Base-by-base conservation (phyloP, 2,329 filamentous ascomycete genomes). In the Cladosporium sp. region DNA sequence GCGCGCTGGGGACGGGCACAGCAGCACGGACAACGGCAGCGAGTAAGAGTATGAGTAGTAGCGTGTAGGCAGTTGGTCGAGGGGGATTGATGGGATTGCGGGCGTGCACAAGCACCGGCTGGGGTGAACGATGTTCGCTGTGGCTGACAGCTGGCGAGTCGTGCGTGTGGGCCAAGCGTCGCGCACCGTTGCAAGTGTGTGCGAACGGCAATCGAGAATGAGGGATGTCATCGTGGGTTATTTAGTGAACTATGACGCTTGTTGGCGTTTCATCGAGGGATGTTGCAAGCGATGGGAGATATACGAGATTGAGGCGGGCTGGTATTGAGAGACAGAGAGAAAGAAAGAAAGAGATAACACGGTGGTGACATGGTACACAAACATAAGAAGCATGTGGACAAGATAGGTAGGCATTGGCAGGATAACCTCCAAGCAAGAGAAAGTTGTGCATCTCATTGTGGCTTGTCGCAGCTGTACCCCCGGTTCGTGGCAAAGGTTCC, bases 391-490 rank as follows among this genome's bases (percentile, higher is more conserved):
- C n/a, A n/a, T n/a, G n/a, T n/a, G n/a, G n/a, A n/a, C n/a, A n/a
- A n/a, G n/a, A n/a, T n/a, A n/a, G n/a, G n/a, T n/a, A n/a, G n/a
- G n/a, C n/a, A n/a, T n/a, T n/a, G n/a, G n/a, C n/a, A n/a, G n/a
- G n/a, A n/a, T n/a, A n/a, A n/a, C n/a, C n/a, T n/a, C n/a, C 4
- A 29, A 18, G 16, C 15, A 20, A 22, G 7, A 38, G 36, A 19
- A 16, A 38, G 8, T 38, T 47, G 43, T 35, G 36, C 43, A 47
- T 29, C 5, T 38, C 33, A 12, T 15, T 48, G 45, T 48, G 45
- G 45, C 45, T 48, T 48, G 45, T 32, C 38, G 25, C 45, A 48
- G 45, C 15, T 22, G 45, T 48, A 48, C 45, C 45, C 36, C 27
- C 36, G 45, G 45, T 48, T 32, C 36, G 45, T 11, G 18, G 11